Conservation (phyloP, 2,329 filamentous ascomycete species). For the Talaromyces funiculosus region DNA sequence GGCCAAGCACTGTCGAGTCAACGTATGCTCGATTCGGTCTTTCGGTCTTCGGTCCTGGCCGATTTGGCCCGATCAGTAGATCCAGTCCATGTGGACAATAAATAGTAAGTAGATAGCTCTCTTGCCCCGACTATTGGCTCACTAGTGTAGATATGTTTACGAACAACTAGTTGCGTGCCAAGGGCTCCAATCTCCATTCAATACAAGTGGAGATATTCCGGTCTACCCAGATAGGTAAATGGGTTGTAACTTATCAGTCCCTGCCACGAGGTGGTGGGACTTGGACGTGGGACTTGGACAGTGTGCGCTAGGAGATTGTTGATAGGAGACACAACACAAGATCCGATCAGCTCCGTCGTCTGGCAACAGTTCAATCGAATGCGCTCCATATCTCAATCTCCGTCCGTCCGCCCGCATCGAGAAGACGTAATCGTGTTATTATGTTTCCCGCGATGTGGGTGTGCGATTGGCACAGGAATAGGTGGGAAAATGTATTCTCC, state of each 20-base stretch:
- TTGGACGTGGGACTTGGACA: neutral
- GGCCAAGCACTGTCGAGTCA: neutral
- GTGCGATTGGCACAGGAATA: neutral
- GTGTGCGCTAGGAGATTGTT: neutral
- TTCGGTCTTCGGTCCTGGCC: too few species aligned
- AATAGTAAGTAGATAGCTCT: too few species aligned
- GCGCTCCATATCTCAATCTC: too few species aligned
- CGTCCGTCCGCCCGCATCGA: too few species aligned
- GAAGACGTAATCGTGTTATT: neutral
- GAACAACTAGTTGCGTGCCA: neutral
- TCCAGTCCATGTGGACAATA: too few species aligned
- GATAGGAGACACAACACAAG: neutral
- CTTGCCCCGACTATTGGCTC: too few species aligned
- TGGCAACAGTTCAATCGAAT: too few species aligned
- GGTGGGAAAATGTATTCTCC: neutral
- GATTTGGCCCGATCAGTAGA: too few species aligned
- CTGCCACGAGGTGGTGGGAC: constrained; percentile 6
- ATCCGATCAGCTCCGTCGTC: neutral
- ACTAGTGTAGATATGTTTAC: too few species aligned
- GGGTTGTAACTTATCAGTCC: too few species aligned
- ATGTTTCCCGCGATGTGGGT: too few species aligned
- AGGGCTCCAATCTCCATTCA: neutral
- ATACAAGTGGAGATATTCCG: neutral
- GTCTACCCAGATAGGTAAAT: neutral
- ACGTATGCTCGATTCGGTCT: neutral